These are phyloP conservation scores for Colletotrichum eleusines DNA, from an alignment of 2,329 filamentous ascomycete species.

Conservation along the genomic window DNA sequence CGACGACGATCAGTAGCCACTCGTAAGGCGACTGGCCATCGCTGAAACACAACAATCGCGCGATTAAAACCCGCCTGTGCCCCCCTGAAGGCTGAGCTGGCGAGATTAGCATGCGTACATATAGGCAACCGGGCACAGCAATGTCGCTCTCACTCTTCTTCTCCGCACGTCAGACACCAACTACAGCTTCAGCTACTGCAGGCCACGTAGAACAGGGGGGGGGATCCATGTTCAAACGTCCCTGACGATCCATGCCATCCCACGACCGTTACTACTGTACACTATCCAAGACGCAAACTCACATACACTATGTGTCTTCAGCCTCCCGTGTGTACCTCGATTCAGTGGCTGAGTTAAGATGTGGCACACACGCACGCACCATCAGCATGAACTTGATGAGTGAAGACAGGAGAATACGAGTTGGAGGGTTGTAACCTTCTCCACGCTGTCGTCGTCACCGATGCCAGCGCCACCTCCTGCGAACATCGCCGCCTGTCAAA, in stretches of 20 bases:
- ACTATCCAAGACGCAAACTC: conserved; percentile 35
- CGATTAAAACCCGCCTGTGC: conserved; percentile 21
- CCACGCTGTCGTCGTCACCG: conserved; percentile 32
- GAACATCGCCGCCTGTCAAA: conserved; percentile 25
- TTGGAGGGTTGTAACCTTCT: conserved; percentile 31
- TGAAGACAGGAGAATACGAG: conserved; percentile 30
- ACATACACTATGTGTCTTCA: conserved; percentile 33
- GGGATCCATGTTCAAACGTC: conserved; percentile 31
- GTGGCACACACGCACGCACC: conserved; percentile 35
- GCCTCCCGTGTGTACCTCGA: conserved; percentile 5
- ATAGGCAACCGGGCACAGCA: background rate
- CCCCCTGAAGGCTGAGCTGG: conserved; percentile 35
- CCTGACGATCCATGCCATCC: conserved; percentile 38
- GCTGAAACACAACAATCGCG: conserved; percentile 32
- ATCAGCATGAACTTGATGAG: conserved; percentile 38
- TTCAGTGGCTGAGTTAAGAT: conserved; percentile 38
- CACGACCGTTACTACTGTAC: conserved; percentile 18
- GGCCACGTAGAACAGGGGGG: conserved; percentile 7
- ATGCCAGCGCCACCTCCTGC: conserved; percentile 35
- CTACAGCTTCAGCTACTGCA: conserved; percentile 8
- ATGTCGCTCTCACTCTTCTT: conserved; percentile 10
- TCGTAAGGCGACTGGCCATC: conserved; percentile 31
- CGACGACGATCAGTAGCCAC: conserved; percentile 38
- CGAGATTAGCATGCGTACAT: conserved; percentile 20
- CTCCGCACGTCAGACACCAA: conserved; percentile 21